phyloP scores from a whole-genome alignment of 2,329 filamentous ascomycete genomes.

The Epichloe hybrida region DNA sequence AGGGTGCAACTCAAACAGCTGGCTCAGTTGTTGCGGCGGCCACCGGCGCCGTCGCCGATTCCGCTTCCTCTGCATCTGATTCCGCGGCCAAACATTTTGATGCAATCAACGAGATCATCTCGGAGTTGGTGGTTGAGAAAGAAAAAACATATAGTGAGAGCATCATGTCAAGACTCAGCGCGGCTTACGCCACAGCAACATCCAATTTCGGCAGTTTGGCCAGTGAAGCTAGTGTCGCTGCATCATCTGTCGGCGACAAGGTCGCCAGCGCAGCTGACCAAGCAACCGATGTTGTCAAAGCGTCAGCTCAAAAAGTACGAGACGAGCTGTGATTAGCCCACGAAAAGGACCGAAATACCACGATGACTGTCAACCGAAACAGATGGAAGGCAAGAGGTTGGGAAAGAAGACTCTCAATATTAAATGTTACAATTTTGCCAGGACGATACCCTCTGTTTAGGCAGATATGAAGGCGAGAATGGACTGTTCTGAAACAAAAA shows the following conservation, averaged over 20 bases:
- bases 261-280: constrained; percentile 24
- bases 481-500: background rate
- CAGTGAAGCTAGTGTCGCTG: constrained; percentile 20
- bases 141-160: constrained; percentile 74
- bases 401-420: background rate
- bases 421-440: background rate
- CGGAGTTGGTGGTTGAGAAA: constrained; percentile 62
- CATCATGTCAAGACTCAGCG: constrained; percentile 57
- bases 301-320: constrained; percentile 19
- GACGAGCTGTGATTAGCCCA: constrained; percentile 29
- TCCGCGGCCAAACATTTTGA: constrained; percentile 51
- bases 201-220: constrained; percentile 36
- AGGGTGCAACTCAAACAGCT: constrained; percentile 31
- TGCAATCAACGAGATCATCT: constrained; percentile 57
- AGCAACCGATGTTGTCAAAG: constrained; percentile 30
- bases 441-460: background rate
- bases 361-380: background rate
- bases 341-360: too few relatives aligned
- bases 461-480: background rate
- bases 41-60: constrained; percentile 29
- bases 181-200: constrained; percentile 56
- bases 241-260: constrained; percentile 21
- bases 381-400: background rate
- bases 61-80: constrained; percentile 40
- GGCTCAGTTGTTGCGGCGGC: constrained; percentile 47